Evolutionary conservation across 768 basidiomycete species (phyloP).

Genomic region (Lactifluus subvellereus): DNA sequence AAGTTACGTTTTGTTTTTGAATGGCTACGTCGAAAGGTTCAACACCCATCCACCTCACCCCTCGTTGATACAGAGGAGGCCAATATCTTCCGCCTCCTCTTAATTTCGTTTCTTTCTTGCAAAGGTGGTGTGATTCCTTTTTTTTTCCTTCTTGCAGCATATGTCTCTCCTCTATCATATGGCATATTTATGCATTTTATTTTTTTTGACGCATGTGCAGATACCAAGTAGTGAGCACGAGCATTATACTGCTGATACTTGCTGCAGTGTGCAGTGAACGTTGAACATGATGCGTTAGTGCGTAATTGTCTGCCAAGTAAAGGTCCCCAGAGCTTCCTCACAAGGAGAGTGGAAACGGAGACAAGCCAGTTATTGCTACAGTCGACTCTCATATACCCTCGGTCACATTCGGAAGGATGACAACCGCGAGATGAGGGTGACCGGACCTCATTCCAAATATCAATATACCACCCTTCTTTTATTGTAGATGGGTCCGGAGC

Average conservation of each 20-base stretch:
- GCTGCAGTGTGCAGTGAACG: not conserved
- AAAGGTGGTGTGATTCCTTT: not conserved
- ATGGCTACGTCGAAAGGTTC: not conserved
- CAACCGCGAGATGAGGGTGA: too few species aligned
- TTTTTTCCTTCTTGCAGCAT: not conserved
- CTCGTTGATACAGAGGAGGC: not conserved
- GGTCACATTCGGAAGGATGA: too few species aligned
- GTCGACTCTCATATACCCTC: too few species aligned
- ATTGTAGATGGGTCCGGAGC: too few species aligned
- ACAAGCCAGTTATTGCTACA: too few species aligned
- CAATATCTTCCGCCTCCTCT: not conserved
- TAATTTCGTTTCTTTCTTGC: not conserved
- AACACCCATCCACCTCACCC: too few species aligned
- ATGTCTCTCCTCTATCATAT: not conserved
- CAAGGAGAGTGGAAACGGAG: too few species aligned
- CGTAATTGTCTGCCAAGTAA: too few species aligned
- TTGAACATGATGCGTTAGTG: too few species aligned
- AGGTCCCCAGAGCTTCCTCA: too few species aligned
- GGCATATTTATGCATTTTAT: not conserved
- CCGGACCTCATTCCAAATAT: too few species aligned
- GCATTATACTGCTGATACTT: not conserved
- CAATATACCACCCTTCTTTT: too few species aligned
- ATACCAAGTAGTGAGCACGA: not conserved
- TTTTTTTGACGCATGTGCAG: not conserved
- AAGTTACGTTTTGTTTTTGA: not conserved